A percentile compares a stretch with the other conserved stretches of the same genome.
Evolutionary conservation across 2,329 filamentous ascomycete genomes (phyloP).

Genomic region (Periconia sp.): DNA sequence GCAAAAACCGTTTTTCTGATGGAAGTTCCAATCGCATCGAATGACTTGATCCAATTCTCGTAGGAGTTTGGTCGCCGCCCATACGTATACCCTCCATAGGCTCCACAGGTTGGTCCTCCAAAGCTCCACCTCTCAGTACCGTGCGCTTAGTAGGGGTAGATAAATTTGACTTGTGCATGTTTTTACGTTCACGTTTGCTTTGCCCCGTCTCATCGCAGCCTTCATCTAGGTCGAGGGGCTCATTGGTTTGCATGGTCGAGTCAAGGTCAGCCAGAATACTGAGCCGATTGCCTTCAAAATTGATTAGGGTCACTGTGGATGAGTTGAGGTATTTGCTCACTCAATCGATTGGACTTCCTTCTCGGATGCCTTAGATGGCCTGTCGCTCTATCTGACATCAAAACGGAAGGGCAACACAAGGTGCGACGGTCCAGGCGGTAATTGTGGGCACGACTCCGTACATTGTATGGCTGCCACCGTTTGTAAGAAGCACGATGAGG

Average conservation of each 20-base stretch:
- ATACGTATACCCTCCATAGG: no score
- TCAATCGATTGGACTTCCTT: constrained; percentile 22
- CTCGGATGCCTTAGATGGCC: constrained; percentile 19
- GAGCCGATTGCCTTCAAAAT: constrained; percentile 30
- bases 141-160: no score
- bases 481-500: constrained; percentile 8
- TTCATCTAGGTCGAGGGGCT: constrained; percentile 19
- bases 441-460: constrained; percentile 10
- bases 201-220: background rate
- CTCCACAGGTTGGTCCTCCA: no score
- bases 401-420: background rate
- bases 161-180: no score
- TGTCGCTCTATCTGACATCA: constrained; percentile 7
- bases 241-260: constrained; percentile 20
- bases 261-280: constrained; percentile 26
- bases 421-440: constrained; percentile 15
- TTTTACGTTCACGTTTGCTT: background rate
- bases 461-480: constrained; percentile 7
- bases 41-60: no score
- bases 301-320: background rate
- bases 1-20: no score
- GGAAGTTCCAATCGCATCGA: no score
- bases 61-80: no score
- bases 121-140: no score
- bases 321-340: constrained; percentile 9